Conservation (phyloP, 768 basidiomycete genomes). For the Boletus rex-veris region DNA sequence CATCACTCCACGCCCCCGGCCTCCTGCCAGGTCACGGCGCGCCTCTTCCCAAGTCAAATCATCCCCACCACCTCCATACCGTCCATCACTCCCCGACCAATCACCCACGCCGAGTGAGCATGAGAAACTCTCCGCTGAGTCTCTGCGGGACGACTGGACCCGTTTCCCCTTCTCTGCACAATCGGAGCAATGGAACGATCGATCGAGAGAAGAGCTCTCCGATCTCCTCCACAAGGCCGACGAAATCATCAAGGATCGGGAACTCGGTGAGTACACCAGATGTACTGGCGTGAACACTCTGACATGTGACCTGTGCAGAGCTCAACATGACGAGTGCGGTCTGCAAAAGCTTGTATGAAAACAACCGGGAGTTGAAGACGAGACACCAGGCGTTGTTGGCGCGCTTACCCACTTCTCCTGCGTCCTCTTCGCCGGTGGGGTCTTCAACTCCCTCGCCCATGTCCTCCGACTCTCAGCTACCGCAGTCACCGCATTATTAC, state of each 20-base stretch:
- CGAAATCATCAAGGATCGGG: conserved; percentile 70
- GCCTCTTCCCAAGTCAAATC: conserved; percentile 36
- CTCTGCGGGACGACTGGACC: conserved; percentile 12
- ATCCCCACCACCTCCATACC: conserved; percentile 59
- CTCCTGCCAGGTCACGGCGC: conserved; percentile 65
- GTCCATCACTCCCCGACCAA: conserved; percentile 32
- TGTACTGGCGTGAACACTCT: conserved; percentile 2
- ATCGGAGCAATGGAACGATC: conserved; percentile 54
- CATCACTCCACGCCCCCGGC: conserved; percentile 58
- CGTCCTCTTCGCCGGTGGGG: conserved; percentile 31
- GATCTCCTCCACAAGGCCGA: conserved; percentile 70
- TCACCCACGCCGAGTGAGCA: conserved; percentile 30
- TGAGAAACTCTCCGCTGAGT: conserved; percentile 33
- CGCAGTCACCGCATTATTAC: conserved; percentile 35
- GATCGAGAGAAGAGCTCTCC: conserved; percentile 70
- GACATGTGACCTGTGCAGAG: conserved; percentile 39
- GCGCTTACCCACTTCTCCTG: conserved; percentile 51
- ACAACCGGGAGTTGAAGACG: conserved; percentile 62
- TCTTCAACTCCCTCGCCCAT: conserved; percentile 23
- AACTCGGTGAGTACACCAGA: conserved; percentile 52
- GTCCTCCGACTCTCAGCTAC: conserved; percentile 25
- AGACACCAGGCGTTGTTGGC: conserved; percentile 71
- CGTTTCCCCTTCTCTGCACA: conserved; percentile 26
- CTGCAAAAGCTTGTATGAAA: conserved; percentile 66
- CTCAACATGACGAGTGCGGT: conserved; percentile 64